Percentiles rank a stretch among this genome's conserved stretches.
phyloP scores from a whole-genome alignment of 306 rosid species.

The Cicer chorassanicum region DNA sequence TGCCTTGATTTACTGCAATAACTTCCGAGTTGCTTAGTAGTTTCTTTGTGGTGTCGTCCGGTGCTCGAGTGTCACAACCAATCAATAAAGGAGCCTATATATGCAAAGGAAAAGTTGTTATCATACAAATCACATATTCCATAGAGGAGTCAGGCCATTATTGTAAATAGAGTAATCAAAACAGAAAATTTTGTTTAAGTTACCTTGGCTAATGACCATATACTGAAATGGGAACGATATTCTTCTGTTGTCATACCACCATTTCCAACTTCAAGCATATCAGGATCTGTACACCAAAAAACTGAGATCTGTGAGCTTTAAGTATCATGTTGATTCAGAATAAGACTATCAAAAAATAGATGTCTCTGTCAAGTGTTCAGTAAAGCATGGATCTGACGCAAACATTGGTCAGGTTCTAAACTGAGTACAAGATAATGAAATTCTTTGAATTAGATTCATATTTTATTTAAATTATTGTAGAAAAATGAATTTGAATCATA shows the following conservation, averaged over 20 bases:
- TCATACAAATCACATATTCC: background rate
- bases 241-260: constrained; percentile 80
- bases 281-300: background rate
- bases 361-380: constrained; percentile 20
- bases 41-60: constrained; percentile 53
- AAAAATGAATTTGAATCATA: no score
- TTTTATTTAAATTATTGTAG: no score
- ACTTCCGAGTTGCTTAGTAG: constrained; percentile 68
- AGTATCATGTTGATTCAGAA: no score
- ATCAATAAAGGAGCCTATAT: constrained; percentile 59
- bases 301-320: constrained; percentile 5
- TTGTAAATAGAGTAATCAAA: constrained; percentile 23
- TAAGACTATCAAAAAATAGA: background rate
- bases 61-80: constrained; percentile 76
- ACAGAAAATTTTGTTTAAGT: no score
- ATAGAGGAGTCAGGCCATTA: background rate
- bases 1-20: constrained; percentile 82
- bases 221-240: constrained; percentile 67
- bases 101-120: background rate
- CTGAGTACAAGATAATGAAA: constrained; percentile 16
- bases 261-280: constrained; percentile 49
- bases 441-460: constrained; percentile 31
- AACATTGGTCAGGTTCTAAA: constrained; percentile 10
- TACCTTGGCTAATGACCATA: no score
- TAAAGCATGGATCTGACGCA: constrained; percentile 2